These are phyloP conservation scores for Amanita phalloides DNA, from an alignment of 768 basidiomycete species.

Conservation along the genomic window DNA sequence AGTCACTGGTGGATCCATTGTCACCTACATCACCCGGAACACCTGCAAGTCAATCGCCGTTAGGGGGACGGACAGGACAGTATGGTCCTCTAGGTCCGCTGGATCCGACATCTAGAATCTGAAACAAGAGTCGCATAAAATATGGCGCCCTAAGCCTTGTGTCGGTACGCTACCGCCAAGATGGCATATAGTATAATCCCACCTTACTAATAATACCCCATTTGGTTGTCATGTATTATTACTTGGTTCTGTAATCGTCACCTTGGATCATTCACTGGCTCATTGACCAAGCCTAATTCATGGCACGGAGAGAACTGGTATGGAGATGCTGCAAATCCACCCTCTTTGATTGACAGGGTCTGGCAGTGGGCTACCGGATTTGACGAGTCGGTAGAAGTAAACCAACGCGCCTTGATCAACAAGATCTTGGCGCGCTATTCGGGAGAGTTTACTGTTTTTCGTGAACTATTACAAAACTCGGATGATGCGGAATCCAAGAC, in stretches of 20 bases:
- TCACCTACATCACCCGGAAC: conserved; percentile 31
- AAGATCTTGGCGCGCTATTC: conserved; percentile 94
- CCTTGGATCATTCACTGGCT: not conserved
- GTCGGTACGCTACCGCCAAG: too few relatives aligned
- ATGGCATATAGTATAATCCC: not conserved
- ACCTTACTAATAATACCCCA: conserved; percentile 1
- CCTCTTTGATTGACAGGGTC: not conserved
- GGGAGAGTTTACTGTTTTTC: conserved; percentile 77
- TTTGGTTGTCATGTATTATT: conserved; percentile 1
- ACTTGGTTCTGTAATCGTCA: not conserved
- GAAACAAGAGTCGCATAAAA: not conserved
- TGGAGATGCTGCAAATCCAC: not conserved
- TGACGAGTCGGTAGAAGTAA: conserved; percentile 83
- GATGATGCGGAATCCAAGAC: conserved; percentile 76
- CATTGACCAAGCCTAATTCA: not conserved
- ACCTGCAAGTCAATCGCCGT: conserved; percentile 7
- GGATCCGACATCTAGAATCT: conserved; percentile 29
- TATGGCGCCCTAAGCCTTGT: not conserved
- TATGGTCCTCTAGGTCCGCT: conserved; percentile 53
- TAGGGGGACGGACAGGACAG: conserved; percentile 12
- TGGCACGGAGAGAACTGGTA: conserved; percentile 18
- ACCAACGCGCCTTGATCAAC: conserved; percentile 94
- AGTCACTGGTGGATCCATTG: conserved; percentile 17
- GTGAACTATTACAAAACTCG: conserved; percentile 92
- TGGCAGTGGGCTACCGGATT: conserved; percentile 45